A percentile compares a stretch with the other conserved stretches of the same genome.
Evolutionary conservation across 129 eudicot genomes (phyloP).

Genomic region (Artemisia tridentata): DNA sequence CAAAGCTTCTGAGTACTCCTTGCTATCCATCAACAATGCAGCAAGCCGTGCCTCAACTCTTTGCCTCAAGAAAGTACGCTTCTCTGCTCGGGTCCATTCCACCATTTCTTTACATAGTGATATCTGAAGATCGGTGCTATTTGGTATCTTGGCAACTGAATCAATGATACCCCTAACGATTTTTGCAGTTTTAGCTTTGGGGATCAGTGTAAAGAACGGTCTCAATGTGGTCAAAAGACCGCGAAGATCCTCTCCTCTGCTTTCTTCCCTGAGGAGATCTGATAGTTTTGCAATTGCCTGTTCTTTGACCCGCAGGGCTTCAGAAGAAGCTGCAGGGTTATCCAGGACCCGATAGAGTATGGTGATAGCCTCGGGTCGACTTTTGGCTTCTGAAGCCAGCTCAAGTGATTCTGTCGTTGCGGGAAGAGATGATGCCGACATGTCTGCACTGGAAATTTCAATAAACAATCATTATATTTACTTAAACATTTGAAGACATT

Average conservation of each 20-base stretch:
- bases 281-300: conserved; percentile 56
- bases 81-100: conserved; percentile 63
- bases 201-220: conserved; percentile 56
- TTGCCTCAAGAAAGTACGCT: conserved; percentile 51
- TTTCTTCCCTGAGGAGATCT: conserved; percentile 51
- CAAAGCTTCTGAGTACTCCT: conserved; percentile 56
- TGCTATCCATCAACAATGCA: conserved; percentile 48
- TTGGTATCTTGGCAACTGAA: conserved; percentile 61
- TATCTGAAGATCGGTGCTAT: conserved; percentile 53
- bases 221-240: conserved; percentile 52
- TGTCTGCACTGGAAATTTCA: conserved; percentile 21
- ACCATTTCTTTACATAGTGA: conserved; percentile 65
- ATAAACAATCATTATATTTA: not conserved
- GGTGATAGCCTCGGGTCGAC: conserved; percentile 48
- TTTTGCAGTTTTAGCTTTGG: conserved; percentile 63
- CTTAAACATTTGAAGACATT: too few relatives aligned
- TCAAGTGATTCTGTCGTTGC: conserved; percentile 53
- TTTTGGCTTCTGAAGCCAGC: conserved; percentile 52
- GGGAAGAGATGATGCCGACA: conserved; percentile 52
- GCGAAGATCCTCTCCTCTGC: conserved; percentile 57
- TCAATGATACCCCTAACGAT: conserved; percentile 59
- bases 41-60: conserved; percentile 53
- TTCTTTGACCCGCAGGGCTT: conserved; percentile 57
- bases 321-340: conserved; percentile 66
- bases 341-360: conserved; percentile 53